Percentiles rank a stretch among this genome's conserved stretches.
Evolutionary conservation across 1,139 yeast genomes (phyloP).

Genomic region (Neolecta irregularis): DNA sequence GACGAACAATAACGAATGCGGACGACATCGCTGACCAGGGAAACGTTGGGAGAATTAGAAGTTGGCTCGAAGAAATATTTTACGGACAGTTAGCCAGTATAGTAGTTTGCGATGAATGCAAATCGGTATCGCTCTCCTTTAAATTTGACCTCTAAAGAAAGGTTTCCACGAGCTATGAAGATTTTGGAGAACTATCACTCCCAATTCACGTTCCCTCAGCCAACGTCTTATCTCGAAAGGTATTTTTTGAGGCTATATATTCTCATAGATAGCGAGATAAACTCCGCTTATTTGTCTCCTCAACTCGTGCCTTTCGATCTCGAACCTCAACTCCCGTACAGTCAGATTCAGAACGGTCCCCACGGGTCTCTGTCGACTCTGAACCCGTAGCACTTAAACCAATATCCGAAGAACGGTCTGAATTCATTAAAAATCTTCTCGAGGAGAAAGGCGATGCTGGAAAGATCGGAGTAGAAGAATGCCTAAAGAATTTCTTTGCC

Average conservation of each 20-base stretch:
- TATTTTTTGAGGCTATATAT: background rate
- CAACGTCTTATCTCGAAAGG: background rate
- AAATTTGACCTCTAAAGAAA: background rate
- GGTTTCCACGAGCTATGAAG: constrained; percentile 11
- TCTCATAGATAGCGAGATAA: background rate
- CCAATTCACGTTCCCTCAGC: constrained; percentile 7
- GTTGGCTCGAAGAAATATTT: constrained; percentile 8
- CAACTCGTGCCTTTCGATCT: too few species aligned
- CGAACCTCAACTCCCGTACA: too few species aligned
- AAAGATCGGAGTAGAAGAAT: constrained; percentile 7
- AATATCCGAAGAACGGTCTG: background rate
- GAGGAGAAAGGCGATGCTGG: background rate
- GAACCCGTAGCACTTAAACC: too few species aligned
- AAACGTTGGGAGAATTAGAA: constrained; percentile 1
- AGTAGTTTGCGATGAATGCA: constrained; percentile 13
- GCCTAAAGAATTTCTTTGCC: constrained; percentile 11
- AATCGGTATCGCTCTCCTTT: constrained; percentile 3
- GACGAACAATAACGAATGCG: background rate
- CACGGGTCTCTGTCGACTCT: too few species aligned
- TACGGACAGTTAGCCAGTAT: constrained; percentile 13
- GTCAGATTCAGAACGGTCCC: too few species aligned
- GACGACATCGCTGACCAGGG: background rate
- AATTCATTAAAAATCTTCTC: constrained; percentile 1
- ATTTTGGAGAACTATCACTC: constrained; percentile 13
- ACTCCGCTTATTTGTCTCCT: background rate